phyloP scores from a whole-genome alignment of 768 basidiomycete genomes.

The Lactifluus echinatus region DNA sequence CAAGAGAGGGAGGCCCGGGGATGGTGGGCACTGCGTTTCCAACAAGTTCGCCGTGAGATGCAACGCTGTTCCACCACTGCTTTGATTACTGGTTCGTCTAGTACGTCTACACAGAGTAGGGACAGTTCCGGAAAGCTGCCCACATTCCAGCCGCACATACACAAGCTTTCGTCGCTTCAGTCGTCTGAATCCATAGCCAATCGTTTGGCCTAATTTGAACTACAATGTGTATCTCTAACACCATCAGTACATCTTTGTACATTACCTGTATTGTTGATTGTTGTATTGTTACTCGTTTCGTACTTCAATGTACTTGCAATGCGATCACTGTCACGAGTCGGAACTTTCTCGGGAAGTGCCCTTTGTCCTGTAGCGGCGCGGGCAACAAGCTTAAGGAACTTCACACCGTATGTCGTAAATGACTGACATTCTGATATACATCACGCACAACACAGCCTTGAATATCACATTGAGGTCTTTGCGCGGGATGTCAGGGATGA shows the following conservation, averaged over 20 bases:
- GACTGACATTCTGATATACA: not conserved
- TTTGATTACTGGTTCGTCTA: not conserved
- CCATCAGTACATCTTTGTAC: not conserved
- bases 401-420: not conserved
- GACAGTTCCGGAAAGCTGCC: not conserved
- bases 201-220: not conserved
- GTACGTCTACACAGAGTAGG: not conserved
- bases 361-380: too few relatives aligned
- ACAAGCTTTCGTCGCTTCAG: conserved; percentile 17
- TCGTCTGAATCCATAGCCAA: conserved; percentile 15
- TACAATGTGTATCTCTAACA: not conserved
- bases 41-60: conserved; percentile 51
- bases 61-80: conserved; percentile 25
- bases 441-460: not conserved
- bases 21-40: conserved; percentile 67
- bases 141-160: conserved; percentile 11
- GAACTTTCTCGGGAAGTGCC: not conserved
- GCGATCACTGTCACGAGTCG: not conserved
- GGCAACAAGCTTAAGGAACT: too few relatives aligned
- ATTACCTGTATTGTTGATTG: not conserved
- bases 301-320: conserved; percentile 5
- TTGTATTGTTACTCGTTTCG: not conserved
- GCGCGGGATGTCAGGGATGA: too few relatives aligned
- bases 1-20: conserved; percentile 60
- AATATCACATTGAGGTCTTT: not conserved